Conservation (phyloP, 2,329 filamentous ascomycete species). For the Scopulariopsis brevicaulis region DNA sequence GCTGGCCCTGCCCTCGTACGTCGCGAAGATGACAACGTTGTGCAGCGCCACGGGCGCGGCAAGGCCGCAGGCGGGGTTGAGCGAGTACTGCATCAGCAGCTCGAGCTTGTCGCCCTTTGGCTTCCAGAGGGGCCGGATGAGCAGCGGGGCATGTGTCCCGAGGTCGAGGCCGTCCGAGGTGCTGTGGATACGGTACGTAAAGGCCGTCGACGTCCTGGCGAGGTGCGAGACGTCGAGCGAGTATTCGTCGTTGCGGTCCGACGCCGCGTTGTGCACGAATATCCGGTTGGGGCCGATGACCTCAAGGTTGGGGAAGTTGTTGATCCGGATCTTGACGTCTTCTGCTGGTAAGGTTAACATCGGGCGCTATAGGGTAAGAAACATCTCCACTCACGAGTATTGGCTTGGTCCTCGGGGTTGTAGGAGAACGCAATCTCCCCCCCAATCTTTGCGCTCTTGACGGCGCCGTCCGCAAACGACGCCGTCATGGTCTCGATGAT, state of each 20-base stretch:
- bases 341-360: slow-evolving; percentile 18
- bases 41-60: slow-evolving; percentile 34
- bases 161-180: slow-evolving; percentile 32
- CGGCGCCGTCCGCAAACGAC: slow-evolving; percentile 61
- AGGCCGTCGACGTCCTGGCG: slow-evolving; percentile 65
- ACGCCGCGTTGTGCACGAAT: slow-evolving; percentile 61
- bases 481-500: slow-evolving; percentile 87
- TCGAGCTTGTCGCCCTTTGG: slow-evolving; percentile 76
- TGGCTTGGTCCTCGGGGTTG: slow-evolving; percentile 41
- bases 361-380: slow-evolving; percentile 9
- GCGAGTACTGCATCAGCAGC: slow-evolving; percentile 70
- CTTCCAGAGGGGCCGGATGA: slow-evolving; percentile 71
- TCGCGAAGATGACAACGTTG: slow-evolving; percentile 65
- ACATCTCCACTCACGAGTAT: slow-evolving; percentile 27
- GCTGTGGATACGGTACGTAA: slow-evolving; percentile 85
- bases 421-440: slow-evolving; percentile 87
- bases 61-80: slow-evolving; percentile 58
- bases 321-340: slow-evolving; percentile 63
- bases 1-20: slow-evolving; percentile 57
- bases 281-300: slow-evolving; percentile 89
- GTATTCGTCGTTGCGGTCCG: slow-evolving; percentile 68
- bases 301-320: slow-evolving; percentile 80
- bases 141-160: slow-evolving; percentile 54
- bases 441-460: slow-evolving; percentile 63
- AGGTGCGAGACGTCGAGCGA: slow-evolving; percentile 62